Evolutionary conservation across 345 rosid species (phyloP).

Genomic region (Syzygium jambos): DNA sequence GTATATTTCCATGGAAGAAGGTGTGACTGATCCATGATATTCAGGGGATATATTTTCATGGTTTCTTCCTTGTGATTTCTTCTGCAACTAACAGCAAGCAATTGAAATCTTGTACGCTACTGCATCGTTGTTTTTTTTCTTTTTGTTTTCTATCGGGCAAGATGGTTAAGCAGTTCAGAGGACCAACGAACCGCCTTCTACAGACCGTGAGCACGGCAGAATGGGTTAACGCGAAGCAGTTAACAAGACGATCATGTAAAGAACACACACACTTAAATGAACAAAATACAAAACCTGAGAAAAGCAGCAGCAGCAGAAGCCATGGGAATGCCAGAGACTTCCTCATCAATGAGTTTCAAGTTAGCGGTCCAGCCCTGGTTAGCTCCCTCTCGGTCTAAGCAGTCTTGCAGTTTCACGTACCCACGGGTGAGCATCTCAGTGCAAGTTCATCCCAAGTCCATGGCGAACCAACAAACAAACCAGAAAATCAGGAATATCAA

Average conservation of each 20-base stretch:
- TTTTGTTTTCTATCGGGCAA: no score
- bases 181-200: neutral
- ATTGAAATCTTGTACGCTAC: neutral
- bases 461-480: neutral
- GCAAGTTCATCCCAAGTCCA: neutral
- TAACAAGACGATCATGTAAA: neutral
- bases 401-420: neutral
- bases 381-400: neutral
- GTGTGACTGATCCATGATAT: neutral
- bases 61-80: neutral
- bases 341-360: slow-evolving; percentile 19
- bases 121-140: no score
- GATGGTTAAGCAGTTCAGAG: neutral
- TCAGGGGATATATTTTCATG: neutral
- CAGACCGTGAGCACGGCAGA: neutral
- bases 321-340: slow-evolving; percentile 9
- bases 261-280: neutral
- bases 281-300: slow-evolving; percentile 16
- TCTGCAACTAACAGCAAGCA: neutral
- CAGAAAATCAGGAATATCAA: neutral
- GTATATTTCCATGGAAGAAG: no score
- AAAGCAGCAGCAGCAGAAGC: slow-evolving; percentile 16
- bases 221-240: neutral
- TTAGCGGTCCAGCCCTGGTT: neutral
- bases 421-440: neutral